A percentile compares a stretch with the other conserved stretches of the same genome.
phyloP scores from a whole-genome alignment of 2,329 filamentous ascomycete species.

The Epichloe glyceriae region DNA sequence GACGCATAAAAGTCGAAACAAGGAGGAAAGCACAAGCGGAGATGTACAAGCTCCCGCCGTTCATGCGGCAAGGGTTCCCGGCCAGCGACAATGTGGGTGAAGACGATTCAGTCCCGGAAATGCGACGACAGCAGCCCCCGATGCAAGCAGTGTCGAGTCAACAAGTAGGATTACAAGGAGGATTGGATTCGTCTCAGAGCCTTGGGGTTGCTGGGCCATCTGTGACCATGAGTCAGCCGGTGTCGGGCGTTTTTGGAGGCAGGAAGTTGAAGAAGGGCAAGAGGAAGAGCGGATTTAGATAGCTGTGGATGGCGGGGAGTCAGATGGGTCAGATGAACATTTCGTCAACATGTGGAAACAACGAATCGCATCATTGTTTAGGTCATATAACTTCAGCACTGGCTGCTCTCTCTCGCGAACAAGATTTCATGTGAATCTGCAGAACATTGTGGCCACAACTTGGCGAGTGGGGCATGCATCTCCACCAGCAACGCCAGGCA shows the following conservation, averaged over 20 bases:
- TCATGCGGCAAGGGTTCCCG: constrained; percentile 14
- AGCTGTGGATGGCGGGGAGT: background rate
- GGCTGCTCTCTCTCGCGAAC: too few species aligned
- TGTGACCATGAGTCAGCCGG: constrained; percentile 32
- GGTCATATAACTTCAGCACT: too few species aligned
- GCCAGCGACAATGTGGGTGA: constrained; percentile 4
- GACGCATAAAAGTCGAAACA: constrained; percentile 20
- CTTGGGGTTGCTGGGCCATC: constrained; percentile 16
- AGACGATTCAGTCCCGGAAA: constrained; percentile 6
- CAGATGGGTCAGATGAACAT: too few species aligned
- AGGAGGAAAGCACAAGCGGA: constrained; percentile 22
- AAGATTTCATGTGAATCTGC: too few species aligned
- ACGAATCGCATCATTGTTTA: too few species aligned
- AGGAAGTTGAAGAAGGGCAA: constrained; percentile 31
- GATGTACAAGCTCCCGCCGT: constrained; percentile 19
- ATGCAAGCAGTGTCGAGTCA: constrained; percentile 25
- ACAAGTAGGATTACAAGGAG: constrained; percentile 15
- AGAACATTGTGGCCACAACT: too few species aligned
- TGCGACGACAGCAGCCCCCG: constrained; percentile 10
- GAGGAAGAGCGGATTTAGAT: constrained; percentile 29
- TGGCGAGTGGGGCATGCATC: too few species aligned
- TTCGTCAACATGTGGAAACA: background rate
- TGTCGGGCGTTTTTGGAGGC: constrained; percentile 33
- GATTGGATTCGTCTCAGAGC: constrained; percentile 22
- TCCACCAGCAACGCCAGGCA: too few species aligned